These are phyloP conservation scores for Didymella sp. DNA, from an alignment of 2,329 filamentous ascomycete species.

Conservation along the genomic window DNA sequence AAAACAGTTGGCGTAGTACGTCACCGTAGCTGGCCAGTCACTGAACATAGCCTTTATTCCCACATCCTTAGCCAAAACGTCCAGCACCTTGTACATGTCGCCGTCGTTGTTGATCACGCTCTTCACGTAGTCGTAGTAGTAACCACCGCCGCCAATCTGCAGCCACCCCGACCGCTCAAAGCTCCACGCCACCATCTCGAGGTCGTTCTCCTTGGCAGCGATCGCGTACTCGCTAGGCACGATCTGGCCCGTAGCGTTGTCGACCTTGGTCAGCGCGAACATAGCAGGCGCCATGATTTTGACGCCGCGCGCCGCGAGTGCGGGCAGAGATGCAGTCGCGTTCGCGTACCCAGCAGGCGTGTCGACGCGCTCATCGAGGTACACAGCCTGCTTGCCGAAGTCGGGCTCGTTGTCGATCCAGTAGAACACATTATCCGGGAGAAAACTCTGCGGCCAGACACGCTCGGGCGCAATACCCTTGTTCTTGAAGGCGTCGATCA, in stretches of 20 bases:
- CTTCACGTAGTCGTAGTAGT: constrained; percentile 51
- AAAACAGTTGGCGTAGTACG: constrained; percentile 76
- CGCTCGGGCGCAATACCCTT: constrained; percentile 49
- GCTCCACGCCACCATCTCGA: constrained; percentile 73
- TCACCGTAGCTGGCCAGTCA: constrained; percentile 73
- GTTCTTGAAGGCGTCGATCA: constrained; percentile 56
- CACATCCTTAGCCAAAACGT: constrained; percentile 68
- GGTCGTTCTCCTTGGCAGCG: constrained; percentile 65
- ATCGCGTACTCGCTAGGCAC: constrained; percentile 69
- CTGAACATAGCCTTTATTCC: constrained; percentile 69
- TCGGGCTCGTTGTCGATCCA: constrained; percentile 69
- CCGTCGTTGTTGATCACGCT: constrained; percentile 67
- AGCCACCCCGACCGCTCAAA: constrained; percentile 71
- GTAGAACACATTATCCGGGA: constrained; percentile 69
- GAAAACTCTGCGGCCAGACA: constrained; percentile 68
- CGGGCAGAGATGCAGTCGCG: constrained; percentile 64
- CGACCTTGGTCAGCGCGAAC: constrained; percentile 65
- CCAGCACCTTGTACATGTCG: constrained; percentile 68
- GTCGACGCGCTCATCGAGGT: constrained; percentile 67
- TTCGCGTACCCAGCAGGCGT: constrained; percentile 57
- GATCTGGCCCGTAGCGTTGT: constrained; percentile 59
- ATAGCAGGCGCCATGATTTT: constrained; percentile 69
- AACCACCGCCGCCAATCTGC: constrained; percentile 54
- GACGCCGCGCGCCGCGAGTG: constrained; percentile 65
- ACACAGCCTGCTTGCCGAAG: constrained; percentile 68